Conservation (phyloP, 139 green algal genomes). For the Gonium pectorale region DNA sequence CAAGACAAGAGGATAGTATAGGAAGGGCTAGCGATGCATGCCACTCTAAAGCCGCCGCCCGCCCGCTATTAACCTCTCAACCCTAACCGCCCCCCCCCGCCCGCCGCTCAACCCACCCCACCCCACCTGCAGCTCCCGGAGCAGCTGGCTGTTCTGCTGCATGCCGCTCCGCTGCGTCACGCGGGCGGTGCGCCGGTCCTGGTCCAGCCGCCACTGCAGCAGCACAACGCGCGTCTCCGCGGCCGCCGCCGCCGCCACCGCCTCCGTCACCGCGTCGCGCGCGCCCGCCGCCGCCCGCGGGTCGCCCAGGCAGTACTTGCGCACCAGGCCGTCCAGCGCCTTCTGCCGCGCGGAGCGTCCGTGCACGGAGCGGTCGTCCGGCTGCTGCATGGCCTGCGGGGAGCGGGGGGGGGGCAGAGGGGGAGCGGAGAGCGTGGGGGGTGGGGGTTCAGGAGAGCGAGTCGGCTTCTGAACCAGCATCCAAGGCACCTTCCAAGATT, state of each 20-base stretch:
- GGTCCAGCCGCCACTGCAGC: constrained; percentile 44
- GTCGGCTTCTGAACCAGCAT: no score
- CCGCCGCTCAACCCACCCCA: neutral
- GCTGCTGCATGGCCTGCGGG: constrained; percentile 42
- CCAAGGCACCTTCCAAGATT: no score
- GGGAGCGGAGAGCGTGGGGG: no score
- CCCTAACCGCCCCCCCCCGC: neutral
- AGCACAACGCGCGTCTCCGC: constrained; percentile 44
- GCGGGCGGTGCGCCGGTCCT: neutral
- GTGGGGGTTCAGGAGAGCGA: no score
- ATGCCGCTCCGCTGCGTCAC: neutral
- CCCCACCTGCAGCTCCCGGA: constrained; percentile 52
- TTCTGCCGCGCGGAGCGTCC: neutral
- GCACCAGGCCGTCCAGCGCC: constrained; percentile 41
- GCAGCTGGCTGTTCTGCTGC: constrained; percentile 53
- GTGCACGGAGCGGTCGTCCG: constrained; percentile 15
- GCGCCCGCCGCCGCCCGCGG: neutral
- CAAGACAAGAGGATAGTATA: no score
- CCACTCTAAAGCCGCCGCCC: no score
- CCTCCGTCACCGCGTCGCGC: neutral
- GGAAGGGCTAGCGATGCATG: no score
- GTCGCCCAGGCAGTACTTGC: constrained; percentile 37
- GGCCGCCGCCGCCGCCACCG: constrained; percentile 7
- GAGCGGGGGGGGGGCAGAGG: no score
- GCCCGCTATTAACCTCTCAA: no score